Percentiles rank a stretch among this genome's conserved stretches.
Conservation (phyloP, 306 rosid species). For the Cucurbita argyrosperma region DNA sequence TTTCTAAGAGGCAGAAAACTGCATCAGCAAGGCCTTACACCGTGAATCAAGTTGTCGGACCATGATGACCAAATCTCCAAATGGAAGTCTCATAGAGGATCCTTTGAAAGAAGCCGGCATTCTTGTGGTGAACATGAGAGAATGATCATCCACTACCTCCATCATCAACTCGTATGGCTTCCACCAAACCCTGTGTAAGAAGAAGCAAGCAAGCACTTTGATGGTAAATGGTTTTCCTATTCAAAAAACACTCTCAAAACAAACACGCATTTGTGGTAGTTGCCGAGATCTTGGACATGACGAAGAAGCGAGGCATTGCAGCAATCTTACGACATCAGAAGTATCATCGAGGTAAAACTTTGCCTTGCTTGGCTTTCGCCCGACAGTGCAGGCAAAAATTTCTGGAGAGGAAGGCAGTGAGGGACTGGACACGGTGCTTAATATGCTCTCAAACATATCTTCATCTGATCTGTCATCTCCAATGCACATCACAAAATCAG, state of each 20-base stretch:
- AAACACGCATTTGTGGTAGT: constrained; percentile 6
- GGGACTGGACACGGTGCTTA: constrained; percentile 7
- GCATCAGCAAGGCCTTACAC: not conserved
- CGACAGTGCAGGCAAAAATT: constrained; percentile 14
- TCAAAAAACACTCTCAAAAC: constrained; percentile 8
- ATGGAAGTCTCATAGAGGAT: not conserved
- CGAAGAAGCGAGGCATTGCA: constrained; percentile 10
- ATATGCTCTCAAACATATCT: constrained; percentile 16
- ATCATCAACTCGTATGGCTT: not conserved
- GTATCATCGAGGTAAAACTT: constrained; percentile 13
- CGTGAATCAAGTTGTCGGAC: not conserved
- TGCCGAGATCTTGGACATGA: constrained; percentile 11
- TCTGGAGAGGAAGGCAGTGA: constrained; percentile 7
- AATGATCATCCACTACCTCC: not conserved
- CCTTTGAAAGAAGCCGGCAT: not conserved
- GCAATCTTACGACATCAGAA: constrained; percentile 10
- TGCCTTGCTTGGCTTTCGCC: constrained; percentile 14
- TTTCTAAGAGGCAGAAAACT: not conserved
- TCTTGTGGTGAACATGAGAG: not conserved
- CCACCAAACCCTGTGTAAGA: not conserved
- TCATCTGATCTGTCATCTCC: constrained; percentile 17
- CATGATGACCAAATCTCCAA: not conserved
- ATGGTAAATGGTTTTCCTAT: not conserved
- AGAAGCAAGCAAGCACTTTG: not conserved
- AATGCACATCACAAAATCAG: constrained; percentile 14